A percentile compares a stretch with the other conserved stretches of the same genome.
Conservation (phyloP, 2,329 filamentous ascomycete genomes). For the Arthrobotrys pseudoclavata region DNA sequence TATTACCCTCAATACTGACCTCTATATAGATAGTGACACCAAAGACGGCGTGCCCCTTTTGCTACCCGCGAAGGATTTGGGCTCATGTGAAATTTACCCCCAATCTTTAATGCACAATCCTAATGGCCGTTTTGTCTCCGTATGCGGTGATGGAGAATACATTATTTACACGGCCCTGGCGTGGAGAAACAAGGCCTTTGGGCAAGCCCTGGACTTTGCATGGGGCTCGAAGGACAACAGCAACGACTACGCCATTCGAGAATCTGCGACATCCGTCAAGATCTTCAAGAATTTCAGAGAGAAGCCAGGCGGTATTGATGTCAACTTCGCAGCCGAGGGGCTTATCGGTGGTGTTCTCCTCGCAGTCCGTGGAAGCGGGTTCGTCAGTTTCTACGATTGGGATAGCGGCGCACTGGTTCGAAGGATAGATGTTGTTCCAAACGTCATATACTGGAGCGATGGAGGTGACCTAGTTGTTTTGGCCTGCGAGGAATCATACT, state of each 20-base stretch:
- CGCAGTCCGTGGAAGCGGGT: conserved; percentile 93
- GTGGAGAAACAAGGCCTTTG: conserved; percentile 97
- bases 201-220: conserved; percentile 92
- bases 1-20: conserved; percentile 27
- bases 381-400: conserved; percentile 98
- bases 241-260: conserved; percentile 97
- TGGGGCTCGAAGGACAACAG: conserved; percentile 98
- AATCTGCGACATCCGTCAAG: conserved; percentile 94
- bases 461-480: conserved; percentile 92
- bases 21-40: conserved; percentile 75
- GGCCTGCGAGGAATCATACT: conserved; percentile 94
- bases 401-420: conserved; percentile 87
- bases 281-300: conserved; percentile 98
- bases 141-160: conserved; percentile 97
- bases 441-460: conserved; percentile 90
- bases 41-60: conserved; percentile 92
- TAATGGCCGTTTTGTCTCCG: conserved; percentile 88
- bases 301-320: conserved; percentile 87
- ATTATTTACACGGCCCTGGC: conserved; percentile 98
- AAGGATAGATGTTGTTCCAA: conserved; percentile 81
- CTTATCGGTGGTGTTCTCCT: conserved; percentile 89
- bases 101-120: conserved; percentile 96
- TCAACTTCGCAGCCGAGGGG: conserved; percentile 94
- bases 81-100: conserved; percentile 95
- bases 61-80: conserved; percentile 92